phyloP scores from a whole-genome alignment of 345 rosid genomes.

The Orychophragmus violaceus region DNA sequence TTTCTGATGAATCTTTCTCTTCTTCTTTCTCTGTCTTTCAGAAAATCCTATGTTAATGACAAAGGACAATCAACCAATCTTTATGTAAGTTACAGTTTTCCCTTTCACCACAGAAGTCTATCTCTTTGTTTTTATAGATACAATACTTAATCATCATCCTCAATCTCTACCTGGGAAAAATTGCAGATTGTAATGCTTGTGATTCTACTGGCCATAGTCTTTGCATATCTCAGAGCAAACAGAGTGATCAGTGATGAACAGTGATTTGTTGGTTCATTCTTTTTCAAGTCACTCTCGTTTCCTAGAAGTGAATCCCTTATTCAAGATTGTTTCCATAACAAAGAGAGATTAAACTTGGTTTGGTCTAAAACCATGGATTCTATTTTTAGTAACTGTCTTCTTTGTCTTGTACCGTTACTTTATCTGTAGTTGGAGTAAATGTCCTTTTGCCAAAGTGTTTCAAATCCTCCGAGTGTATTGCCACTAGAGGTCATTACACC shows the following conservation, averaged over 20 bases:
- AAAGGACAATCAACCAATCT: constrained; percentile 24
- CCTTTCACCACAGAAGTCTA: not conserved
- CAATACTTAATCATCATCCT: not conserved
- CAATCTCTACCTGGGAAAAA: not conserved
- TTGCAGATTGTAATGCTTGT: constrained; percentile 46
- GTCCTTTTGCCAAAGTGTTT: too few species aligned
- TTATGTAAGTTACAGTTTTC: constrained; percentile 12
- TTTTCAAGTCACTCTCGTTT: not conserved
- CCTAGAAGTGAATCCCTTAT: not conserved
- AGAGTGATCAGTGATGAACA: not conserved
- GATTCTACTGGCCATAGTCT: constrained; percentile 44
- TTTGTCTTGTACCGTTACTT: not conserved
- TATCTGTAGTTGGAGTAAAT: too few species aligned
- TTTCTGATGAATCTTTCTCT: constrained; percentile 14
- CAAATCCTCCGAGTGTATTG: too few species aligned
- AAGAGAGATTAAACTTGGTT: constrained; percentile 14
- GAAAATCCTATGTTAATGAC: constrained; percentile 54
- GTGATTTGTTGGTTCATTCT: constrained; percentile 13
- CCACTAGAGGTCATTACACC: too few species aligned
- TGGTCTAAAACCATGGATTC: constrained; percentile 10
- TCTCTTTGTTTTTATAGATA: not conserved
- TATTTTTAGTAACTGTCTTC: not conserved
- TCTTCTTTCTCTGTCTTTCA: constrained; percentile 27
- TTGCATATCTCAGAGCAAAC: constrained; percentile 37
- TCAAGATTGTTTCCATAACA: constrained; percentile 17